Base-by-base conservation (phyloP, 805 yeast genomes). In the Candida chauliodis region DNA sequence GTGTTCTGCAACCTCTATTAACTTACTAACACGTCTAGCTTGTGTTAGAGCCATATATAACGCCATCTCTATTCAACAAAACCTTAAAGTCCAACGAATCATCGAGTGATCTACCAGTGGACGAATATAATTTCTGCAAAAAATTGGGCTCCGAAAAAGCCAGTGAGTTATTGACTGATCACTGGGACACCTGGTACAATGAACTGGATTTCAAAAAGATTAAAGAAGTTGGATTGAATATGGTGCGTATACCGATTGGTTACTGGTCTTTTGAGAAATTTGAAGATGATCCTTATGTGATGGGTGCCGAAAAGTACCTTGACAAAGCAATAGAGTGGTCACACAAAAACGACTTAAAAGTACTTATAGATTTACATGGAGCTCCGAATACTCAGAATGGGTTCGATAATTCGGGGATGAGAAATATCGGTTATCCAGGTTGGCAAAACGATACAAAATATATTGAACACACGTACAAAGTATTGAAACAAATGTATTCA, bases 321-420 rank as follows among this genome's bases (percentile, higher is more conserved):
- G 77, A 81, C 32, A 59, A 73, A 41, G 85, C 87, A 1, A 61
- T 86, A 26, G 74, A 64, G 33, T 86, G 95, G 95, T 78, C 84
- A 14, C 58, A 74, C 16, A 64, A 66, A 28, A 58, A 79, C 48
- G 80, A 71, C 11, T 61, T 86, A 44, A 75, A 82, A 42, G 83
- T 80, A 3, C 79, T 85, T 81, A 61, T 86, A 36, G 95, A 86
- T 52, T 59, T 86, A 38, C 95, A 86, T 50, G 89, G 93, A 10
- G 81, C 74, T 8, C 93, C 95, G 5, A 93, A 91, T 1, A 81
- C 90, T 1, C 95, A 86, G 53, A 86, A 86, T 56, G 95, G 95
- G 10, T 85, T 85, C 65, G 91, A 85, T 52, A 86, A 85, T 50
- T 79, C 87, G 6, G 95, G 95, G 23, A 59, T 73, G 20, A 67